Evolutionary conservation across 1,284 basidiomycete genomes (phyloP).

Genomic region (Pascua sp.): DNA sequence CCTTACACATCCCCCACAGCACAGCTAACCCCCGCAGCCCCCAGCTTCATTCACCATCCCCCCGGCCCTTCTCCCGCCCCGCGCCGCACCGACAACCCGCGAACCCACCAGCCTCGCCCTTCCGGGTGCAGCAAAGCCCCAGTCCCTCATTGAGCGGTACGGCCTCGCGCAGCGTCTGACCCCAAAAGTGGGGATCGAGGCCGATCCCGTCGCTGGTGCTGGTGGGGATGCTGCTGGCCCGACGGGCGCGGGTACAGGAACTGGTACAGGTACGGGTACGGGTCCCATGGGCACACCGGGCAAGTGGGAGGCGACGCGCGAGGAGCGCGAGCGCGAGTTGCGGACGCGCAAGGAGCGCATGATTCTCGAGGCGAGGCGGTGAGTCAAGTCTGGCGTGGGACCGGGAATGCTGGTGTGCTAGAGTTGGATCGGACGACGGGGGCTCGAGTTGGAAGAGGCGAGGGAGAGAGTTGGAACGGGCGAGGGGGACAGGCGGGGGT

Average conservation of each 20-base stretch:
- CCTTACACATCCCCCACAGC: too few species aligned
- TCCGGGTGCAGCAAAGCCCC: constrained; percentile 10
- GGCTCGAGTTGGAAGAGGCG: too few species aligned
- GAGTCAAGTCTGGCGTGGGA: constrained; percentile 18
- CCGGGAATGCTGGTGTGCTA: not conserved
- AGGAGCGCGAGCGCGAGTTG: constrained; percentile 39
- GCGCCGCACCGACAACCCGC: not conserved
- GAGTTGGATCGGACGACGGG: too few species aligned
- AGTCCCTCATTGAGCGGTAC: constrained; percentile 40
- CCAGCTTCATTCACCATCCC: constrained; percentile 14
- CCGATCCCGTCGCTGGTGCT: constrained; percentile 7
- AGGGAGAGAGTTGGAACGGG: too few species aligned
- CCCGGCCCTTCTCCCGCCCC: constrained; percentile 12
- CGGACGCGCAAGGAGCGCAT: constrained; percentile 45
- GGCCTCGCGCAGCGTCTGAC: constrained; percentile 25
- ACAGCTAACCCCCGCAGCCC: too few species aligned
- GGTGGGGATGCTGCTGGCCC: too few species aligned
- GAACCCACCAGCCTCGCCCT: constrained; percentile 1
- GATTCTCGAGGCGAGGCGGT: constrained; percentile 45
- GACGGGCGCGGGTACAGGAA: too few species aligned
- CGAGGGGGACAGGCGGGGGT: too few species aligned
- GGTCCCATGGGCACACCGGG: too few species aligned
- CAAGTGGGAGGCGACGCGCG: constrained; percentile 44
- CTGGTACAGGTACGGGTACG: too few species aligned
- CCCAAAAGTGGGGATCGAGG: too few species aligned